Conservation (phyloP, 192 early-diverging fungal species). For the Mycoemilia scoparia region DNA sequence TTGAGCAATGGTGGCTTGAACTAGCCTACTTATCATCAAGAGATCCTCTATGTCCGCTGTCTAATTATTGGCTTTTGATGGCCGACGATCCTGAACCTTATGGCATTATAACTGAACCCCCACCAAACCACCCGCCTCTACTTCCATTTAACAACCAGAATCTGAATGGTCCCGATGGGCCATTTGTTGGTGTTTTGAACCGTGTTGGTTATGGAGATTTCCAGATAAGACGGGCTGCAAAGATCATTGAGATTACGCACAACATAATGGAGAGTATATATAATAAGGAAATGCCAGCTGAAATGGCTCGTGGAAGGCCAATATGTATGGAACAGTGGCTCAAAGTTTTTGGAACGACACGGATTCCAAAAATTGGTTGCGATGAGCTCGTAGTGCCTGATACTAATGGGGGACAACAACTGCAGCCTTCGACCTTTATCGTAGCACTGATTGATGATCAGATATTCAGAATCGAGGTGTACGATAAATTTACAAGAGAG, state of each 20-base stretch:
- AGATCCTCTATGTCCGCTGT: slow-evolving; percentile 49
- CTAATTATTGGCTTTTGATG: slow-evolving; percentile 54
- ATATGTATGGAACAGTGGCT: slow-evolving; percentile 65
- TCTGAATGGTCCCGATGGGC: slow-evolving; percentile 8
- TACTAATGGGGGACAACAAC: too few relatives aligned
- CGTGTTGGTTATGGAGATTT: slow-evolving; percentile 36
- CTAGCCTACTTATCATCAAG: slow-evolving; percentile 56
- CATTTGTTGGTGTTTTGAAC: slow-evolving; percentile 6
- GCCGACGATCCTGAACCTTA: slow-evolving; percentile 37
- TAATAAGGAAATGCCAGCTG: slow-evolving; percentile 24
- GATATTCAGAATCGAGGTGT: slow-evolving; percentile 44
- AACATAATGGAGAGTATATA: slow-evolving; percentile 52
- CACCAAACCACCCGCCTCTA: slow-evolving; percentile 11
- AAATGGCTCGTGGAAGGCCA: slow-evolving; percentile 34
- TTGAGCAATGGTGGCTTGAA: slow-evolving; percentile 1
- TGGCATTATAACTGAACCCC: slow-evolving; percentile 9
- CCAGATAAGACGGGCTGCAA: slow-evolving; percentile 57
- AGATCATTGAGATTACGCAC: slow-evolving; percentile 35
- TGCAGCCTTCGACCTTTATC: slow-evolving; percentile 32
- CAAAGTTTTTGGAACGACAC: slow-evolving; percentile 43
- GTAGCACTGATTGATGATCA: slow-evolving; percentile 46
- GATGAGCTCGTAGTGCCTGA: slow-evolving; percentile 35
- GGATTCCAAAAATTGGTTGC: slow-evolving; percentile 46
- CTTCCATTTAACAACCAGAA: too few relatives aligned
- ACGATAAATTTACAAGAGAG: slow-evolving; percentile 24